These are phyloP conservation scores for Comarum palustre DNA, from an alignment of 306 rosid species.

Conservation along the genomic window DNA sequence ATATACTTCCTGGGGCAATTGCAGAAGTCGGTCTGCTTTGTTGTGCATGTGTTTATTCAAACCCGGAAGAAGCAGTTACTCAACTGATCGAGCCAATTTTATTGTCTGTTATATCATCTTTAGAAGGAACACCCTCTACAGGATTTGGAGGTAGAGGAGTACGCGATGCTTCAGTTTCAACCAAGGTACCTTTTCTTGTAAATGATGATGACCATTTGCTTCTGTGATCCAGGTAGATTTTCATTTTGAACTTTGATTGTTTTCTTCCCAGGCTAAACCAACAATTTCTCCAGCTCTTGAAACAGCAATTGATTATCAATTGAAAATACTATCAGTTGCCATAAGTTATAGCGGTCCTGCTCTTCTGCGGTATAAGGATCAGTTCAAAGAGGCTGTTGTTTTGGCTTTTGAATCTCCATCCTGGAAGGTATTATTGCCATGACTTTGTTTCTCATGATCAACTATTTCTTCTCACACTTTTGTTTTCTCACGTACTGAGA, in stretches of 20 bases:
- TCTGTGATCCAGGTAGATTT: constrained; percentile 23
- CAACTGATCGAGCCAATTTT: constrained; percentile 85
- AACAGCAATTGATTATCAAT: constrained; percentile 88
- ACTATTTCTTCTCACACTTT: constrained; percentile 2
- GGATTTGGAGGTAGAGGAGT: constrained; percentile 85
- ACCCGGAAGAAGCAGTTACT: constrained; percentile 85
- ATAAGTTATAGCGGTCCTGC: constrained; percentile 85
- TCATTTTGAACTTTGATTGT: constrained; percentile 25
- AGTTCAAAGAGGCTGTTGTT: constrained; percentile 63
- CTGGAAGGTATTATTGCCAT: constrained; percentile 69
- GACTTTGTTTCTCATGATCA: constrained; percentile 21
- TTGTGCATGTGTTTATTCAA: constrained; percentile 90
- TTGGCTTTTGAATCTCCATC: constrained; percentile 95
- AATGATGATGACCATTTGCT: constrained; percentile 24
- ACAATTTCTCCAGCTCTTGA: constrained; percentile 95
- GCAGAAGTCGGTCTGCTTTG: constrained; percentile 98
- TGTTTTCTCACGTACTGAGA: not conserved
- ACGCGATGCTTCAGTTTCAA: constrained; percentile 44
- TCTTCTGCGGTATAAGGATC: constrained; percentile 70
- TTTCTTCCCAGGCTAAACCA: constrained; percentile 64
- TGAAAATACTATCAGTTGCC: constrained; percentile 80
- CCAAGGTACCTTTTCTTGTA: constrained; percentile 50
- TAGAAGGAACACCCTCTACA: constrained; percentile 71
- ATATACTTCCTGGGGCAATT: constrained; percentile 96
- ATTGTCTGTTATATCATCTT: constrained; percentile 69